A percentile compares a stretch with the other conserved stretches of the same genome.
Evolutionary conservation across 1,284 basidiomycete species (phyloP).

Genomic region (Phaffia rhodozyma): DNA sequence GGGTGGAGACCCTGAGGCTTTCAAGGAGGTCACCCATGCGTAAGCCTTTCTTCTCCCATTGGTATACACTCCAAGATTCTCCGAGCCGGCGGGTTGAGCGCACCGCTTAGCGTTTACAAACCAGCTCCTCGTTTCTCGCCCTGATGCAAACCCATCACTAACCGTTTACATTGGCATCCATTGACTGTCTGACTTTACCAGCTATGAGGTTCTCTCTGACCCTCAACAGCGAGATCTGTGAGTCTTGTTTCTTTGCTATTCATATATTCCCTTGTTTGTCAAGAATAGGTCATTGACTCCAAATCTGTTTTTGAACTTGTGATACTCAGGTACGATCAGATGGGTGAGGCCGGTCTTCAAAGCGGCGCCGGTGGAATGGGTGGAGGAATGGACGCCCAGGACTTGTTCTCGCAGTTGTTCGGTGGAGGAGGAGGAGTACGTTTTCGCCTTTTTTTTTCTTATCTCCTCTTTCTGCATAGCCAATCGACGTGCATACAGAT

Average conservation of each 20-base stretch:
- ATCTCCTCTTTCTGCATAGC: not conserved
- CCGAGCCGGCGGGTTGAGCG: not conserved
- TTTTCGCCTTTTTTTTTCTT: conserved; percentile 27
- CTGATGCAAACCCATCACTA: too few relatives aligned
- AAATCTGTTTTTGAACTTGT: conserved; percentile 3
- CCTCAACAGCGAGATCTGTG: conserved; percentile 60
- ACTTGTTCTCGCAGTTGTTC: conserved; percentile 96
- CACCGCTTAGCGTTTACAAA: not conserved
- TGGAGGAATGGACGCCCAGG: conserved; percentile 91
- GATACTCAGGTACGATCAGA: conserved; percentile 59
- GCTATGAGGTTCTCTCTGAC: conserved; percentile 91
- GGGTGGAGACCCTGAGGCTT: conserved; percentile 89
- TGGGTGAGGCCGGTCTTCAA: conserved; percentile 87
- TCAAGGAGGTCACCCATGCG: conserved; percentile 97
- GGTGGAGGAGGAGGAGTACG: conserved; percentile 57
- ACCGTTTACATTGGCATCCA: not conserved
- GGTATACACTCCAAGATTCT: not conserved
- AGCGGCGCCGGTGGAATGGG: conserved; percentile 66
- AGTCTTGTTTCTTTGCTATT: conserved; percentile 15
- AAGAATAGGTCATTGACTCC: conserved; percentile 6
- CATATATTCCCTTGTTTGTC: not conserved
- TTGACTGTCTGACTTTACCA: conserved; percentile 28
- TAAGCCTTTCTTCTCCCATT: conserved; percentile 38
- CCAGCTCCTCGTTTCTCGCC: not conserved
- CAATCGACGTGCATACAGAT: not conserved